phyloP scores from a whole-genome alignment of 2,329 filamentous ascomycete species.

The Bipolaris zeicola region DNA sequence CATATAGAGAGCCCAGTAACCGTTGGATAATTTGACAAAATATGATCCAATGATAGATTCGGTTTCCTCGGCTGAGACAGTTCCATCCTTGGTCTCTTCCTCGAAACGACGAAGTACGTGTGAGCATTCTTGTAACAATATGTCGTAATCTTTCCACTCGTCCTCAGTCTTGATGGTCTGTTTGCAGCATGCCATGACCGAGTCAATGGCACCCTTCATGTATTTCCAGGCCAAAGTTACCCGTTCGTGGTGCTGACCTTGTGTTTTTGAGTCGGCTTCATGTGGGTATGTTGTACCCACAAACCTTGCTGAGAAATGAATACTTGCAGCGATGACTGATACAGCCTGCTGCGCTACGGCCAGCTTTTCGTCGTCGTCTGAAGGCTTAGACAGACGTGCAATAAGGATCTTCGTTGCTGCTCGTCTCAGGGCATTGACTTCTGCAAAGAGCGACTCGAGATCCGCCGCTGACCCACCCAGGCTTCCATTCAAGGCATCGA shows the following conservation, averaged over 20 bases:
- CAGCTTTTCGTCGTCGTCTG: neutral
- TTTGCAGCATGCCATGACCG: slow-evolving; percentile 43
- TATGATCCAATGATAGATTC: slow-evolving; percentile 26
- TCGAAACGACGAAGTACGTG: slow-evolving; percentile 37
- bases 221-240: slow-evolving; percentile 34
- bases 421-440: slow-evolving; percentile 43
- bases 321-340: slow-evolving; percentile 34
- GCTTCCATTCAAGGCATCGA: slow-evolving; percentile 35
- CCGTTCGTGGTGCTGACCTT: slow-evolving; percentile 30
- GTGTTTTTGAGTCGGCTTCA: slow-evolving; percentile 24
- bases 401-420: slow-evolving; percentile 35
- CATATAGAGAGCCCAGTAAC: slow-evolving; percentile 70
- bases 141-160: slow-evolving; percentile 42
- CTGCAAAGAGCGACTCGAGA: slow-evolving; percentile 44
- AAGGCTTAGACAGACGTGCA: slow-evolving; percentile 14
- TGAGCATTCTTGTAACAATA: slow-evolving; percentile 40
- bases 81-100: slow-evolving; percentile 15
- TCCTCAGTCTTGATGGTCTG: slow-evolving; percentile 24
- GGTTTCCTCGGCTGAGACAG: slow-evolving; percentile 8
- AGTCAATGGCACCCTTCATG: slow-evolving; percentile 45
- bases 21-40: slow-evolving; percentile 70
- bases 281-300: slow-evolving; percentile 27
- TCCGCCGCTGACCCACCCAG: slow-evolving; percentile 41
- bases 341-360: slow-evolving; percentile 24
- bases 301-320: slow-evolving; percentile 44